Conservation (phyloP, 306 rosid genomes). For the Corylus americana region DNA sequence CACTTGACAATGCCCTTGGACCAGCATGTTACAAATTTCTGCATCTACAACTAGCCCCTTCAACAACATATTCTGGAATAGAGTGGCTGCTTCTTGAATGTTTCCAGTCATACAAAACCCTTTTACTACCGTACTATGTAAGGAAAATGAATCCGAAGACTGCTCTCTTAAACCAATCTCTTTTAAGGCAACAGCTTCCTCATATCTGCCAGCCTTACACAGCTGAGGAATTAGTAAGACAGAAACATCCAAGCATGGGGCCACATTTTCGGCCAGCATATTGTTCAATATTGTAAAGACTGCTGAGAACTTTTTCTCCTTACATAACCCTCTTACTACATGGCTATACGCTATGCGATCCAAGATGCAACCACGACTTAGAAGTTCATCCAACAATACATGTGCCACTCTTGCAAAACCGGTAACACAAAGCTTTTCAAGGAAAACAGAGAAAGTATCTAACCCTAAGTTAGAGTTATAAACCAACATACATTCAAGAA, state of each 20-base stretch:
- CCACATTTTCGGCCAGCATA: conserved; percentile 46
- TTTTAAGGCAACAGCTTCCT: conserved; percentile 57
- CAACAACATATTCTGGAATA: conserved; percentile 50
- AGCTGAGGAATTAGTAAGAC: conserved; percentile 54
- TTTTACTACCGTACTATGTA: conserved; percentile 45
- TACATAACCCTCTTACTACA: conserved; percentile 57
- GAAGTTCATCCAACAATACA: conserved; percentile 50
- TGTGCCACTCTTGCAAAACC: conserved; percentile 48
- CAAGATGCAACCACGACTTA: conserved; percentile 39
- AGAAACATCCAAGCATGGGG: conserved; percentile 56
- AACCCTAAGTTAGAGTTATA: conserved; percentile 49
- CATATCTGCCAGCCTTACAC: conserved; percentile 56
- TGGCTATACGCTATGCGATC: conserved; percentile 50
- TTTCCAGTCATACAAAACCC: conserved; percentile 57
- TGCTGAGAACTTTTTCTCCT: conserved; percentile 40
- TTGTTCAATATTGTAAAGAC: conserved; percentile 61
- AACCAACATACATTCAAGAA: conserved; percentile 65
- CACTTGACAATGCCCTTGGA: conserved; percentile 59
- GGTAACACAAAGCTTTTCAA: conserved; percentile 49
- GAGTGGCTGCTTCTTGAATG: conserved; percentile 45
- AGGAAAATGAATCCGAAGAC: conserved; percentile 34
- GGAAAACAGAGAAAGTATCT: conserved; percentile 49
- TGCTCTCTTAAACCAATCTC: conserved; percentile 48
- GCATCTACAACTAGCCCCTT: conserved; percentile 48
- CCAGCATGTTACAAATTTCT: conserved; percentile 52